Conservation (phyloP, 352 stramenopile species). For the Lagenidium giganteum region DNA sequence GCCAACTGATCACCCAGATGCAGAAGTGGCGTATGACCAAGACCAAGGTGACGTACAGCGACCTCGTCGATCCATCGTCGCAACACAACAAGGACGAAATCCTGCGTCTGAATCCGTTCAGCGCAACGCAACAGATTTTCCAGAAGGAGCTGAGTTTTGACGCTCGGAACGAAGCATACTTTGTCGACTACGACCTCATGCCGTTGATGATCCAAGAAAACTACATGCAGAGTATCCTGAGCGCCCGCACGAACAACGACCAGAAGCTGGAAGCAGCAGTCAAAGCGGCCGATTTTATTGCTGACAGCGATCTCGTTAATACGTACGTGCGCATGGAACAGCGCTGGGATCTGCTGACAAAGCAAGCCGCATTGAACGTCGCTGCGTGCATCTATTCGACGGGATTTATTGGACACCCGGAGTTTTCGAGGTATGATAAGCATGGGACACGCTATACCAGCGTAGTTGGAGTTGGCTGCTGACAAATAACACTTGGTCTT, state of each 20-base stretch:
- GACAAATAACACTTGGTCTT: constrained; percentile 13
- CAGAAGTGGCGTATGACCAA: constrained; percentile 93
- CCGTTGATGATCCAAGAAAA: constrained; percentile 95
- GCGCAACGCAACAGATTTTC: constrained; percentile 92
- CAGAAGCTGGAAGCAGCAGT: constrained; percentile 82
- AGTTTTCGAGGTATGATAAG: constrained; percentile 86
- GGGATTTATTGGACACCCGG: constrained; percentile 85
- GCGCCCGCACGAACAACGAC: constrained; percentile 51
- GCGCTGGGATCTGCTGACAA: constrained; percentile 95
- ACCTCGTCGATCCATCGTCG: constrained; percentile 74
- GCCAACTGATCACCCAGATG: constrained; percentile 95
- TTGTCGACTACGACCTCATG: constrained; percentile 98
- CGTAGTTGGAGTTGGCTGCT: background rate
- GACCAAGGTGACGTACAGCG: constrained; percentile 79
- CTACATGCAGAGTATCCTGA: constrained; percentile 83
- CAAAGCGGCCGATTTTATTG: constrained; percentile 90
- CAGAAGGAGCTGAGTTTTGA: constrained; percentile 75
- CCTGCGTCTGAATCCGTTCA: constrained; percentile 93
- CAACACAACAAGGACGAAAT: constrained; percentile 92
- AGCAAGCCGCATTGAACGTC: constrained; percentile 89
- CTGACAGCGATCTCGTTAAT: constrained; percentile 78
- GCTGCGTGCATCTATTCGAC: constrained; percentile 73
- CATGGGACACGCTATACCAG: background rate
- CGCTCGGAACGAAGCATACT: constrained; percentile 95
- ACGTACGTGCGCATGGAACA: constrained; percentile 77